These are phyloP conservation scores for Euphorbia tirucalli DNA, from an alignment of 345 rosid genomes.

Conservation along the genomic window DNA sequence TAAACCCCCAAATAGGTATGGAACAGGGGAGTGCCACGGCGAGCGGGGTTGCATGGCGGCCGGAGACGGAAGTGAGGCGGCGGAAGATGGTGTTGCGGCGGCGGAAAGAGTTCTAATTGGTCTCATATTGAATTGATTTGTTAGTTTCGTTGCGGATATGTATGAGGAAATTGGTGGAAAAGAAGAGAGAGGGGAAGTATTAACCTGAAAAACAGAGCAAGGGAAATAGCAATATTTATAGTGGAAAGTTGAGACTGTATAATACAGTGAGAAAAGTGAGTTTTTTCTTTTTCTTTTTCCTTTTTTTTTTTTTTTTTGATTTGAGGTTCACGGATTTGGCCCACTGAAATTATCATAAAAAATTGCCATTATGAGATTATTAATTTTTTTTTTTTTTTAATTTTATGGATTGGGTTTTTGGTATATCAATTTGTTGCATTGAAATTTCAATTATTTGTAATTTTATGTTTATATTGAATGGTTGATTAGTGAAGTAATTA, in stretches of 20 bases:
- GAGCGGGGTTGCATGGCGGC: conserved; percentile 41
- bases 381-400: no score
- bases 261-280: not conserved
- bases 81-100: conserved; percentile 12
- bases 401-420: no score
- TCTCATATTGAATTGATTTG: conserved; percentile 21
- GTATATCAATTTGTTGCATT: no score
- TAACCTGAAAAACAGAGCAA: conserved; percentile 18
- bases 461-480: no score
- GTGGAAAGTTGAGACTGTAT: not conserved
- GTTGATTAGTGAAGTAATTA: no score
- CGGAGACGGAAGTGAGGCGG: conserved; percentile 22
- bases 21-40: conserved; percentile 97
- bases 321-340: conserved; percentile 36
- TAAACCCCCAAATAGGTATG: conserved; percentile 88
- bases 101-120: conserved; percentile 12
- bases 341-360: no score
- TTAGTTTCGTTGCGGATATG: not conserved
- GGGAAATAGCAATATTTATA: conserved; percentile 31
- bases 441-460: no score
- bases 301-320: no score
- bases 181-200: not conserved
- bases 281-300: not conserved
- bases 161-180: conserved; percentile 10
- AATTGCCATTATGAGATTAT: no score